Evolutionary conservation across 192 early-diverging fungal genomes (phyloP), one percentile per base, ranked within the genome.

Genomic region (Haplosporangium gracile): DNA sequence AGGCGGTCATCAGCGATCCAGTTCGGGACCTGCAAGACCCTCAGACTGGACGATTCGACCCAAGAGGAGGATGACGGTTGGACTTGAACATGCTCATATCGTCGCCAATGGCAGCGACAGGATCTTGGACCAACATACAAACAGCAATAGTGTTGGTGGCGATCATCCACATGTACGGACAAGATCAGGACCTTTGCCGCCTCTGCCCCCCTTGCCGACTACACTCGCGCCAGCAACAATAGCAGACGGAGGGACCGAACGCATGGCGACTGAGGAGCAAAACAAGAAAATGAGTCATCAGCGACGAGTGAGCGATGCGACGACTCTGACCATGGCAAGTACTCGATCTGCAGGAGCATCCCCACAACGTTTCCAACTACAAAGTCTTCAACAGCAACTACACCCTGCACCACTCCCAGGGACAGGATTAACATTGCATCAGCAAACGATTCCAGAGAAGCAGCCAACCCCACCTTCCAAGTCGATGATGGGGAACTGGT

Each of bases 261-360:
- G 42, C 32, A 8, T 73, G 22, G 26, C 26, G n/a, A 36, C 38
- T 16, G 79, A 74, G 2, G 26, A 75, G 6, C 51, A 39, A n/a
- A 81, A 70, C 26, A 78, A 83, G 72, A 75, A 71, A 51, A 85
- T 70, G 72, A 11, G 77, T 15, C 77, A 78, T 39, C 82, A 75
- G 70, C 70, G 82, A 18, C 36, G 82, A 49, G 39, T 79, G 68
- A 85, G 82, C 24, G 82, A 85, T 29, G 78, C 82, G 5, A 79
- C 82, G 3, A 74, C 77, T 11, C 29, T 75, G n/a, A 68, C 82
- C 11, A 72, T 75, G 36, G 24, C 42, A 40, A 85, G 74, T 63
- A 63, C 72, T 22, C 42, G 70, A 0, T 77, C 81, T n/a, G 22
- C 69, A 34, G 39, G 51, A 8, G 34, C 71, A 2, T 73, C 47